These are phyloP conservation scores for Wickerhamiella dianesei DNA, from an alignment of 805 yeast species.

Conservation along the genomic window DNA sequence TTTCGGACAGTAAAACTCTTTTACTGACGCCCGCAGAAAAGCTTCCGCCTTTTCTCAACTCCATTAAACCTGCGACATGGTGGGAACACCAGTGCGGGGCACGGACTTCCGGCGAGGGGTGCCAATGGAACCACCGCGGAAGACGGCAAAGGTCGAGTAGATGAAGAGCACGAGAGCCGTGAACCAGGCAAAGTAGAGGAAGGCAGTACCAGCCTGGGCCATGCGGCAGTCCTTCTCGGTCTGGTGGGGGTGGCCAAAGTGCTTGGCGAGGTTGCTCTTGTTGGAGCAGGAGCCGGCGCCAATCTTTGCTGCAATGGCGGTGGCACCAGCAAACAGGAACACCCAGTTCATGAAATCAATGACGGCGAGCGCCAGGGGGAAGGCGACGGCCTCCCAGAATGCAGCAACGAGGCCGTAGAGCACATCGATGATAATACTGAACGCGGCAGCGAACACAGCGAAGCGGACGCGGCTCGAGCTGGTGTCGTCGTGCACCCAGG, in stretches of 20 bases:
- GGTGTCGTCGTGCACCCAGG: conserved; percentile 51
- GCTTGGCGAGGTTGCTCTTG: conserved; percentile 45
- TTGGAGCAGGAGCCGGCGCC: conserved; percentile 77
- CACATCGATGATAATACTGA: conserved; percentile 67
- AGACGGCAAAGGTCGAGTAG: conserved; percentile 35
- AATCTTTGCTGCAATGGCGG: conserved; percentile 85
- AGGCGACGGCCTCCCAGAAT: conserved; percentile 65
- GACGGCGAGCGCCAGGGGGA: conserved; percentile 65
- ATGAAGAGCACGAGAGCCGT: conserved; percentile 52
- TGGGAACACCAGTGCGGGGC: conserved; percentile 76
- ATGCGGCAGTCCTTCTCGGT: conserved; percentile 79
- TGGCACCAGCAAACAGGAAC: conserved; percentile 88
- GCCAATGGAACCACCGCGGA: conserved; percentile 48
- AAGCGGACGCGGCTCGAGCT: conserved; percentile 70
- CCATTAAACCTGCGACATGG: conserved; percentile 82
- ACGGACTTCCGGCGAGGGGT: conserved; percentile 34
- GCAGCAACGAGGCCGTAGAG: conserved; percentile 67
- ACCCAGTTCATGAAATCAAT: conserved; percentile 81
- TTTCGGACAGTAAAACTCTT: no score
- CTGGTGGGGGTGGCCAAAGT: conserved; percentile 57
- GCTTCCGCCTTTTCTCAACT: no score
- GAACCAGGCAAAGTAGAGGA: conserved; percentile 72
- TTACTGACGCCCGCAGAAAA: no score
- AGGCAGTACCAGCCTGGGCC: conserved; percentile 77
- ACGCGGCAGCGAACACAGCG: conserved; percentile 74